Evolutionary conservation across 768 basidiomycete species (phyloP), one percentile per base, ranked within the genome.

Genomic region (Lanmaoa rubissima): DNA sequence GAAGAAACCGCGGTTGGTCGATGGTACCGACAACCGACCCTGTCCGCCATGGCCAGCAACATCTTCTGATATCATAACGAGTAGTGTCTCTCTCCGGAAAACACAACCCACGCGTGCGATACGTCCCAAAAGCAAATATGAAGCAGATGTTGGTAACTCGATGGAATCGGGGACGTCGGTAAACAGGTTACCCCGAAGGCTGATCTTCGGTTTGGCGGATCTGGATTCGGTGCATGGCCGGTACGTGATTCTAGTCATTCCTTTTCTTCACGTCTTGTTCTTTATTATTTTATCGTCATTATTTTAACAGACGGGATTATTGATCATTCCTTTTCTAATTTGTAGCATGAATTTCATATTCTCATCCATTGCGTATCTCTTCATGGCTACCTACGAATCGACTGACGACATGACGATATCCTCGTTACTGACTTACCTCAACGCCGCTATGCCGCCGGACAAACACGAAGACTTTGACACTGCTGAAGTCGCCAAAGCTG

Each of bases 391-490:
- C 26, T 88, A 88, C 70, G 84, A 82, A 57, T 61, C 75, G 16
- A 71, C 78, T 24, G 88, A 90, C 70, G 86, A 88, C 58, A 76
- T 91, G 74, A 82, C 82, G 8, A 83, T 91, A 65, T 85, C 86
- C 3, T 74, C 85, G 10, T 74, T 91, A 26, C 73, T 91, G 35
- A 79, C 84, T 4, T 89, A 88, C 69, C 77, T 91, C 54, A 90
- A 90, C 64, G 83, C 87, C 2, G 87, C 87, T 5, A 81, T 90
- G 74, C 89, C 89, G 4, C 76, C 75, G 28, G 88, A 90, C 67
- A 90, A 90, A 71, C 83, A 89, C 65, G 88, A 90, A 73, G 88
- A 91, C 60, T 91, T 88, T 59, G 88, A 91, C 69, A 88, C 87
- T 13, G 78, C 78, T 2, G 89, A 91, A 72, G 87, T 91, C 17